Evolutionary conservation across 179 eudicot genomes (phyloP).

Genomic region (Actinidia arguta): DNA sequence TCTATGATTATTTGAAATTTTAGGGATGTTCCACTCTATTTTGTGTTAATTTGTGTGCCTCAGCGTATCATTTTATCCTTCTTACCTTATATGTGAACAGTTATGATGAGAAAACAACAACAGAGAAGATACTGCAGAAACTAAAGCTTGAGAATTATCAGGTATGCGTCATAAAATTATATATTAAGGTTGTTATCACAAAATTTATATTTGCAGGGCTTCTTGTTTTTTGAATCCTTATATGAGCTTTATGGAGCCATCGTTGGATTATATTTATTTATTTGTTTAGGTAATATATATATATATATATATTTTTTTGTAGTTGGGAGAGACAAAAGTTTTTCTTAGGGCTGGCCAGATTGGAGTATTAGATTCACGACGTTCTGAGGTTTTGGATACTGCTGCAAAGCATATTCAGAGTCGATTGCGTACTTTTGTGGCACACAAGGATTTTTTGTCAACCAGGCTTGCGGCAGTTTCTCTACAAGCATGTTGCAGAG

Average conservation of each 20-base stretch:
- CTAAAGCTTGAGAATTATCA: conserved; percentile 88
- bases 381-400: conserved; percentile 85
- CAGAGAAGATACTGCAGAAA: conserved; percentile 79
- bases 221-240: not conserved
- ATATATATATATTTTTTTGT: no score
- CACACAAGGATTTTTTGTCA: conserved; percentile 66
- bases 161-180: conserved; percentile 45
- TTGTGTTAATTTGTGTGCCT: not conserved
- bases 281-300: conserved; percentile 7
- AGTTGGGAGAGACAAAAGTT: conserved; percentile 96
- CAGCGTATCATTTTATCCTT: not conserved
- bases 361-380: conserved; percentile 84
- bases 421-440: conserved; percentile 73
- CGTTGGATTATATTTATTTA: not conserved
- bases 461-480: conserved; percentile 65
- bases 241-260: not conserved
- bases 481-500: conserved; percentile 93
- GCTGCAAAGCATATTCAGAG: conserved; percentile 87
- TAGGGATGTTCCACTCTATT: not conserved
- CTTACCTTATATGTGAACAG: conserved; percentile 62
- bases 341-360: conserved; percentile 98
- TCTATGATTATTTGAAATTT: not conserved
- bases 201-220: not conserved
- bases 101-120: conserved; percentile 71
- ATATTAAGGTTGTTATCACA: not conserved